A percentile compares a stretch with the other conserved stretches of the same genome.
Conservation (phyloP, 495 filamentous ascomycete species). For the Daldinia decipiens region DNA sequence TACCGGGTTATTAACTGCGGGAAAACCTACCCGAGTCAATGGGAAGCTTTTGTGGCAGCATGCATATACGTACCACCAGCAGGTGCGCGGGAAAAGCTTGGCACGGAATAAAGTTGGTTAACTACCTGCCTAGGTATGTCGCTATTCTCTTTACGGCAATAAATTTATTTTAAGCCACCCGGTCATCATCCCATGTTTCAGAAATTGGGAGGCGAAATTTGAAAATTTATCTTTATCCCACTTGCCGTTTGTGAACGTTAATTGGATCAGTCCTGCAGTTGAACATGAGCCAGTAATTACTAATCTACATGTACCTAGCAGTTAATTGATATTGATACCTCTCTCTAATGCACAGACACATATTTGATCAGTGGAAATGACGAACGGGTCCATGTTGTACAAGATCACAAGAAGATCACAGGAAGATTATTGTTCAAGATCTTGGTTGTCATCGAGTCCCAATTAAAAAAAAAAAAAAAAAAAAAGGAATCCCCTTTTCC, state of each 20-base stretch:
- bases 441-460: constrained; percentile 19
- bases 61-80: background rate
- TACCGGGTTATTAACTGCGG: background rate
- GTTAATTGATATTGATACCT: background rate
- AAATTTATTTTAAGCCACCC: constrained; percentile 4
- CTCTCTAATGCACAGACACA: background rate
- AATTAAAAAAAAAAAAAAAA: background rate
- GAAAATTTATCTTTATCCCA: background rate
- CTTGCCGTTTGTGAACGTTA: background rate
- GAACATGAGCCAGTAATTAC: background rate
- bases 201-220: constrained; percentile 13
- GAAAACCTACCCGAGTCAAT: constrained; percentile 27
- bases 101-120: constrained; percentile 10
- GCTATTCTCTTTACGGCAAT: constrained; percentile 24
- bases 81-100: background rate
- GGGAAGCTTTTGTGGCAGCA: constrained; percentile 1
- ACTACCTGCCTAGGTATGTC: no score
- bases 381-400: constrained; percentile 1
- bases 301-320: background rate
- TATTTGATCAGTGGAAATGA: constrained; percentile 1
- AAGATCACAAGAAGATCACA: background rate
- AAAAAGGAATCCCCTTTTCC: background rate
- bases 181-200: constrained; percentile 23
- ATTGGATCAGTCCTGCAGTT: no score
- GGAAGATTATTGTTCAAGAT: background rate